Conservation (phyloP, 805 yeast species). For the Nakazawaea wyomingensis region DNA sequence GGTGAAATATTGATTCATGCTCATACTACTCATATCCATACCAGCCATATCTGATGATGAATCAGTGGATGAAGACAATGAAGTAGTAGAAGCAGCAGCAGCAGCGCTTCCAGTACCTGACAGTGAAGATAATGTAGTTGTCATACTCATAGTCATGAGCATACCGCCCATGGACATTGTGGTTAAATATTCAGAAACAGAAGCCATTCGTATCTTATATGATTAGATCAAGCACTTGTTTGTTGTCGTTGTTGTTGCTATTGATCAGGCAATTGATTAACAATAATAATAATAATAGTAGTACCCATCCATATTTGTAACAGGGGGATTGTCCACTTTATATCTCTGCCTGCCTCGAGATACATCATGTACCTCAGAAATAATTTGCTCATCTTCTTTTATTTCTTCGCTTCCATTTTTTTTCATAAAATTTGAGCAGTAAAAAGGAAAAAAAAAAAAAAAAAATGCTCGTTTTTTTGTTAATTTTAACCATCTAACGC, state of each 20-base stretch:
- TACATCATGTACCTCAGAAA: no score
- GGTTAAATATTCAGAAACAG: conserved; percentile 6
- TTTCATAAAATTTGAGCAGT: neutral
- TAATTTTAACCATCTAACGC: neutral
- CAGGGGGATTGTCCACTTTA: no score
- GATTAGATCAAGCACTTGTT: no score
- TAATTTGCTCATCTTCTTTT: conserved; percentile 12
- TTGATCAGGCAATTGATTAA: no score
- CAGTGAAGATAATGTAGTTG: conserved; percentile 14
- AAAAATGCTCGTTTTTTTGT: conserved; percentile 2
- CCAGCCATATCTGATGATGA: no score
- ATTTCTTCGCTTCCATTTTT: no score
- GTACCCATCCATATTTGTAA: no score
- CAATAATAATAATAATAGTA: no score
- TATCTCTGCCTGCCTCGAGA: no score
- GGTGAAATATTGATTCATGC: conserved; percentile 54
- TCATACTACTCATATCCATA: conserved; percentile 15
- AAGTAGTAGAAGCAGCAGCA: conserved; percentile 6
- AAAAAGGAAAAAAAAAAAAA: neutral
- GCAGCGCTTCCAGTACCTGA: neutral
- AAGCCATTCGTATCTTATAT: neutral
- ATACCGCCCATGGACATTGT: conserved; percentile 12
- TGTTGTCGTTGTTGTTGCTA: no score
- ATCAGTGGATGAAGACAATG: no score
- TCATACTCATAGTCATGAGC: conserved; percentile 14